Base-by-base conservation (phyloP, 768 basidiomycete species). In the Kwoniella sp. region DNA sequence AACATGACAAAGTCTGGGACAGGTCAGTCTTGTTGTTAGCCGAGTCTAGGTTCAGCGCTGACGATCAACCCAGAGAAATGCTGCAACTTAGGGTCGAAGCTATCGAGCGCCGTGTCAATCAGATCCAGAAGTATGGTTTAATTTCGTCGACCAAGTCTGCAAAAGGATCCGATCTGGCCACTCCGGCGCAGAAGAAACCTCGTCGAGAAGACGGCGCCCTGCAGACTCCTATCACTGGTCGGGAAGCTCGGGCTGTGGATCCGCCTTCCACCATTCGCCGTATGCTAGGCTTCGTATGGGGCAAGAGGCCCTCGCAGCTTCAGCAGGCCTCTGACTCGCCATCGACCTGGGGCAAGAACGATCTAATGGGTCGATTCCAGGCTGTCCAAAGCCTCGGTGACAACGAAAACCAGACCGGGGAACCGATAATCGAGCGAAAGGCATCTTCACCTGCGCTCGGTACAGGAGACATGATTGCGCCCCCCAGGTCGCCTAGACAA, bases 251-350 rank as follows among this genome's bases (percentile, higher is more conserved):
- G 11, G 46, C 42, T 10, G 15, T 47, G 3, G 56, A 48, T 14
- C 65, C 65, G 5, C 65, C 67, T 15, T 62, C 62, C 2, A 66
- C 67, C 0, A 60, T 69, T 20, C 44, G 59, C 37, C 45, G 65
- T 28, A 43, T 66, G 42, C 19, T 69, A 4, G 50, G 55, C 12
- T 67, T 41, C 23, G 48, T 66, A 23, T 63, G 56, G 58, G 59
- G 46, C 10, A 46, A 23, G 23, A 29, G 28, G 9, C 25, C 28
- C 41, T n/a, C 6, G 28, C 41, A 6, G 41, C 25, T 28, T 41
- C 34, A 41, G 28, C 37, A 15, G 29, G 27, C 15, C 43, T 45
- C 43, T 7, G 22, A 15, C 39, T 41, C 39, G 12, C 25, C 14
- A 6, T 12, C 8, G 8, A 8, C 36, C 15, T n/a, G 15, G 36